Conservation (phyloP, 192 early-diverging fungal species). For the Gonapodya prolifera region DNA sequence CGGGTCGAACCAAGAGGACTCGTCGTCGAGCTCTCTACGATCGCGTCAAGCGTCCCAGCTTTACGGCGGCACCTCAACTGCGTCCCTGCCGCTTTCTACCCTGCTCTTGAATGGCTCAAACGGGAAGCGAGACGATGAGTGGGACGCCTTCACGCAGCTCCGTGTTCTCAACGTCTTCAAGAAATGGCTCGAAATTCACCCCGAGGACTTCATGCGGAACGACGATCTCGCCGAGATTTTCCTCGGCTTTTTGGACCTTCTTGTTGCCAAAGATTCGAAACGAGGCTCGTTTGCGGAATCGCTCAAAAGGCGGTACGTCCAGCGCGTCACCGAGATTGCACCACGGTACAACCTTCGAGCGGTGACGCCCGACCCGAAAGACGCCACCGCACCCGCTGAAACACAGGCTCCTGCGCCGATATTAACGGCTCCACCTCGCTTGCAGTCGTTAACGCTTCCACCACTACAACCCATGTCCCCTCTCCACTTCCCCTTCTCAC, state of each 20-base stretch:
- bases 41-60: not conserved
- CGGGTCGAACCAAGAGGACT: not conserved
- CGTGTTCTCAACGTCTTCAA: conserved; percentile 31
- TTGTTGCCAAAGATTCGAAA: conserved; percentile 16
- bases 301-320: not conserved
- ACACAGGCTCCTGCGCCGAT: conserved; percentile 16
- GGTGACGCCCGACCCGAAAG: conserved; percentile 7
- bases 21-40: not conserved
- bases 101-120: not conserved
- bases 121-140: conserved; percentile 5
- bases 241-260: conserved; percentile 14
- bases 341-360: conserved; percentile 8
- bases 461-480: not conserved
- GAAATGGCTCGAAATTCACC: conserved; percentile 32
- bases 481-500: not conserved
- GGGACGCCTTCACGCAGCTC: conserved; percentile 20
- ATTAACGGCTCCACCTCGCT: conserved; percentile 7
- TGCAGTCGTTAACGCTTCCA: not conserved
- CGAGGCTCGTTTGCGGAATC: conserved; percentile 16
- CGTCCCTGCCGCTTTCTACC: not conserved
- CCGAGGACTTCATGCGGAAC: conserved; percentile 21
- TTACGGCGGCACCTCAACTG: not conserved
- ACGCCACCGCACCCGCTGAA: not conserved
- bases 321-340: not conserved
- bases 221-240: conserved; percentile 9